A percentile compares a stretch with the other conserved stretches of the same genome.
Evolutionary conservation across 352 stramenopile species (phyloP).

Genomic region (Globisporangium barbulae): DNA sequence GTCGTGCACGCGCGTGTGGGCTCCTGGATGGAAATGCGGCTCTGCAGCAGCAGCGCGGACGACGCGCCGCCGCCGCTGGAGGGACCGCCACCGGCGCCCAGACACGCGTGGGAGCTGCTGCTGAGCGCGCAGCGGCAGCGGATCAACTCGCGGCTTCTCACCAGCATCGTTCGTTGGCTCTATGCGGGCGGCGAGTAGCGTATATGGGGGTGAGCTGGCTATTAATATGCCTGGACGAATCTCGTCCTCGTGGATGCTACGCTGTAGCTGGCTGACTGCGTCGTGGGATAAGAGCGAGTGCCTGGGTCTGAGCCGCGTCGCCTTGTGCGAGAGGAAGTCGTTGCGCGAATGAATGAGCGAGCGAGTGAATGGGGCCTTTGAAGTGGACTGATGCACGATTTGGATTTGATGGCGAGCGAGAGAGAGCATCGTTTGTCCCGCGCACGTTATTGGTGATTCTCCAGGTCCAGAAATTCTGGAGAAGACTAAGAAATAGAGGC

Average conservation of each 20-base stretch:
- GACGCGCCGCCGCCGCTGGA: background rate
- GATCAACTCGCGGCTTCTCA: constrained; percentile 11
- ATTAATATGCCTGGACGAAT: constrained; percentile 6
- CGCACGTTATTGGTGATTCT: background rate
- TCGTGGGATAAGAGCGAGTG: constrained; percentile 2
- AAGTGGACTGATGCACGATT: background rate
- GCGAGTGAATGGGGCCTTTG: background rate
- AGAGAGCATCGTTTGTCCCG: background rate
- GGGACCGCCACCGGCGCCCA: background rate
- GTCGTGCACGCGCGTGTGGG: constrained; percentile 2
- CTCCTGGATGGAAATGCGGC: constrained; percentile 15
- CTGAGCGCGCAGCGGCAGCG: background rate
- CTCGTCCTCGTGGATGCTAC: background rate
- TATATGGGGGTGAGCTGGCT: background rate
- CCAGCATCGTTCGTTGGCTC: background rate
- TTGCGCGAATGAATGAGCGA: constrained; percentile 6
- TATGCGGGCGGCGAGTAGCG: background rate
- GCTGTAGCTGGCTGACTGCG: background rate
- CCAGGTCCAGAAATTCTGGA: background rate
- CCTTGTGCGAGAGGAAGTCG: background rate
- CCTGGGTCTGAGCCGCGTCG: background rate
- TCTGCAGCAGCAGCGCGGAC: constrained; percentile 2
- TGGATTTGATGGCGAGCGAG: background rate
- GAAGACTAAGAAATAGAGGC: background rate
- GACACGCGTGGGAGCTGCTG: constrained; percentile 8